A percentile compares a stretch with the other conserved stretches of the same genome.
These are phyloP conservation scores for Chalaropsis thielavioides DNA, from an alignment of 2,329 filamentous ascomycete genomes.

Conservation along the genomic window DNA sequence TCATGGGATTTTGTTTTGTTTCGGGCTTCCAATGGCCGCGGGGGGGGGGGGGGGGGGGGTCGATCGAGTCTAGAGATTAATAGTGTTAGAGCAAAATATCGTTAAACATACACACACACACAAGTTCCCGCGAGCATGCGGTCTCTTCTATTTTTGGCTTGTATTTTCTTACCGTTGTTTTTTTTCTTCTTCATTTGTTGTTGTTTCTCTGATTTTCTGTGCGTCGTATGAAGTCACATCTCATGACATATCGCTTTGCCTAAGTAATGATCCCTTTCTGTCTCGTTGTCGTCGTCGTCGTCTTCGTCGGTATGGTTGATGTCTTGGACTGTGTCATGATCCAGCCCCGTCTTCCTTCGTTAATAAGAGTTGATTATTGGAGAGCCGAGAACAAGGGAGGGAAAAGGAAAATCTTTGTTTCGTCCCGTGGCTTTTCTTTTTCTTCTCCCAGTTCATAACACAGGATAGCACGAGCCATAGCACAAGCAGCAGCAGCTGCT, in stretches of 20 bases:
- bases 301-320: not conserved
- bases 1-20: not conserved
- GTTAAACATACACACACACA: not conserved
- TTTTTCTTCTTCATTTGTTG: not conserved
- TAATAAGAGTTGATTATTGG: not conserved
- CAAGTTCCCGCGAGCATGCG: not conserved
- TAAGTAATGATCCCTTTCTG: not conserved
- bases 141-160: not conserved
- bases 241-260: too few species aligned
- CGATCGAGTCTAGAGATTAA: not conserved
- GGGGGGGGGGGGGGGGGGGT: too few species aligned
- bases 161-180: not conserved
- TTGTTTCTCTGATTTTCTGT: not conserved
- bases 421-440: not conserved
- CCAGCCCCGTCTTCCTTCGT: not conserved
- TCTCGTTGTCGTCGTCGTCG: not conserved
- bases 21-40: not conserved
- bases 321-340: slow-evolving; percentile 1
- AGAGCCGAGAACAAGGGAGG: not conserved
- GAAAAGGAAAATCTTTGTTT: not conserved
- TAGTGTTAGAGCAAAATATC: not conserved
- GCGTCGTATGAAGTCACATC: not conserved
- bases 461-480: too few species aligned
- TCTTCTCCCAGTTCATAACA: not conserved
- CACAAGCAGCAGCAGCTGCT: not conserved